Evolutionary conservation across 768 basidiomycete species (phyloP).

Genomic region (Lactarius sp.): DNA sequence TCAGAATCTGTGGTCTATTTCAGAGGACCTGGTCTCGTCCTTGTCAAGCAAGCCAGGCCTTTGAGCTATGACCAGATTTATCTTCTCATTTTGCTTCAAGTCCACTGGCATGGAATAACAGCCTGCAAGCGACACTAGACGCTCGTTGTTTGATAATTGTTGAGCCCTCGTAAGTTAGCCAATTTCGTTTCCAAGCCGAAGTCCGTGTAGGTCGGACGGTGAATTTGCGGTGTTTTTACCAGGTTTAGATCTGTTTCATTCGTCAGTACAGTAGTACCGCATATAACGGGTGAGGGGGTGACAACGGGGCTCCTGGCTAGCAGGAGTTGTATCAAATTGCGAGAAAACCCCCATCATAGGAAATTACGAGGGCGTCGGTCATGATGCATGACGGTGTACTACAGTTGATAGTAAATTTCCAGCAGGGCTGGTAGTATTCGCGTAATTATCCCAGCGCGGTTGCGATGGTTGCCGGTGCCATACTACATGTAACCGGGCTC

Average conservation of each 20-base stretch:
- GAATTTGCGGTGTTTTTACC: background rate
- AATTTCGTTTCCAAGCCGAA: background rate
- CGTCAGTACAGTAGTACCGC: background rate
- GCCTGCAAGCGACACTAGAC: too few relatives aligned
- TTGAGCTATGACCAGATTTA: background rate
- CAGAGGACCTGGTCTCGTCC: background rate
- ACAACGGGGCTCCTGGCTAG: background rate
- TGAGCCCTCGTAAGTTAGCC: background rate
- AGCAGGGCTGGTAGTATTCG: too few relatives aligned
- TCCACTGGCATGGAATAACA: background rate
- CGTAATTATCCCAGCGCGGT: background rate
- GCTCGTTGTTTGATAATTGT: background rate
- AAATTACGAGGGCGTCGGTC: too few relatives aligned
- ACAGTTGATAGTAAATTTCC: too few relatives aligned
- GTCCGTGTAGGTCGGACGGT: background rate
- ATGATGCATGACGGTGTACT: too few relatives aligned
- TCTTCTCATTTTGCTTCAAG: background rate
- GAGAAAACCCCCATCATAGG: too few relatives aligned
- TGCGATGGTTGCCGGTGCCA: too few relatives aligned
- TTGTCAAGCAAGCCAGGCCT: background rate
- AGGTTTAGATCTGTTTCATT: too few relatives aligned
- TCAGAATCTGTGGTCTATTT: too few relatives aligned
- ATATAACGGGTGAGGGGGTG: background rate
- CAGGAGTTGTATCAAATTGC: too few relatives aligned
- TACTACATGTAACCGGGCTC: background rate